phyloP scores from a whole-genome alignment of 495 filamentous ascomycete species.

The Neurospora sp. region DNA sequence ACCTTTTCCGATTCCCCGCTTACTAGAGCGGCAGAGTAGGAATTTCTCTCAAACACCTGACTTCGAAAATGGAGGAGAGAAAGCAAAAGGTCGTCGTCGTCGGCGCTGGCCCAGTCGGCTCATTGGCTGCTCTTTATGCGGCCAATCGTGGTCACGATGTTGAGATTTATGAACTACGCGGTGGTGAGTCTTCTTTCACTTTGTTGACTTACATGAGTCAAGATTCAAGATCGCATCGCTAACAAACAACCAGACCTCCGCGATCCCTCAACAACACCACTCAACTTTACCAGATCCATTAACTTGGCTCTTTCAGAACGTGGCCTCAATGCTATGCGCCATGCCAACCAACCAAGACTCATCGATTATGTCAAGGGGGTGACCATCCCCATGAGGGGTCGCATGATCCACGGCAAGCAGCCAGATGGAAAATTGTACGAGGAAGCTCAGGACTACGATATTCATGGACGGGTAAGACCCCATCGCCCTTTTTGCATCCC shows the following conservation, averaged over 20 bases:
- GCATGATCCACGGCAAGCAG: slow-evolving; percentile 89
- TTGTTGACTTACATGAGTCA: background rate
- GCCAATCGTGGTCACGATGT: slow-evolving; percentile 78
- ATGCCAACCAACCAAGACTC: slow-evolving; percentile 52
- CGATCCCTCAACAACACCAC: slow-evolving; percentile 67
- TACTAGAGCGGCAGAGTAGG: background rate
- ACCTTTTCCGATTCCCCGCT: background rate
- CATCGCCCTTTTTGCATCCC: background rate
- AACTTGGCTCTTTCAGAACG: slow-evolving; percentile 91
- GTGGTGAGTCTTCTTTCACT: slow-evolving; percentile 51
- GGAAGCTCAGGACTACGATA: slow-evolving; percentile 78
- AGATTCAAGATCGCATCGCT: background rate
- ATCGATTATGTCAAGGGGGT: slow-evolving; percentile 61
- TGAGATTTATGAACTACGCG: slow-evolving; percentile 87
- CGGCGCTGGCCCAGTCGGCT: slow-evolving; percentile 87
- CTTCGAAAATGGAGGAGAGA: slow-evolving; percentile 1
- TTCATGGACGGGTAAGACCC: slow-evolving; percentile 65
- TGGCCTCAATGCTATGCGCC: slow-evolving; percentile 76
- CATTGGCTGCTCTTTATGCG: slow-evolving; percentile 86
- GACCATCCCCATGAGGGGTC: slow-evolving; percentile 86
- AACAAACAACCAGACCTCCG: slow-evolving; percentile 60
- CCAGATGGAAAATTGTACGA: slow-evolving; percentile 57
- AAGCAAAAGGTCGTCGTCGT: slow-evolving; percentile 70
- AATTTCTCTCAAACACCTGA: background rate
- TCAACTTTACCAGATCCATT: slow-evolving; percentile 97